Base-by-base conservation (phyloP, 2,329 filamentous ascomycete genomes). In the Monosporascus sp. region DNA sequence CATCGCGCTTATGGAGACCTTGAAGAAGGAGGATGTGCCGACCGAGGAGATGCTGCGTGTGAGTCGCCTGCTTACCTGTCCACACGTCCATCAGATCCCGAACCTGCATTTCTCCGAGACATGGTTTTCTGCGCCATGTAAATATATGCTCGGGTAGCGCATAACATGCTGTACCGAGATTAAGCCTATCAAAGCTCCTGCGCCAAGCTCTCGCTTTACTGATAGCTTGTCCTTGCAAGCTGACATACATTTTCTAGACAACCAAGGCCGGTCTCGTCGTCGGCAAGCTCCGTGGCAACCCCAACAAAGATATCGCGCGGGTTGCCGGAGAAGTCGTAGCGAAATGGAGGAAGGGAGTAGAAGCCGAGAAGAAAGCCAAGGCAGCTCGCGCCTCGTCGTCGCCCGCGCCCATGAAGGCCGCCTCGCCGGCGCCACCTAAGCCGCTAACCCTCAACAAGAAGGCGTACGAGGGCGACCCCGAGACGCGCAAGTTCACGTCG, bases 201-300 rank as follows among this genome's bases (percentile, higher is more conserved):
- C 17, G 18, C 18, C 17, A 18, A 41, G 38, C 25, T 36, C 42
- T 53, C n/a, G n/a, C 34, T 36, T 36, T 38, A 18, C 37, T 20
- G 50, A 34, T 17, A 47, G 18, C 42, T 31, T 38, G 46, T 41
- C 48, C 18, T 22, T 49, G 47, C 38, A 27, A 31, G 20, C 54
- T 55, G 54, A 60, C 41, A 47, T 49, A 47, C 39, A 47, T 38
- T 8, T 48, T 51, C 47, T 55, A 87, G 84, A 79, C 88, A 42
- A 97, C 93, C n/a, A 89, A 88, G 62, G 93, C 96, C 49, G 94
- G 94, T 62, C 86, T 96, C 60, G 84, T 88, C 49, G 89, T 97
- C 57, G 93, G 92, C 70, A 93, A 91, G 69, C 82, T 86, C 49
- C 79, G 84, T 51, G 73, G 88, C 55, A 91, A 95, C 70, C 71